phyloP scores from a whole-genome alignment of 495 filamentous ascomycete species.

The Annulohypoxylon maeteangense region DNA sequence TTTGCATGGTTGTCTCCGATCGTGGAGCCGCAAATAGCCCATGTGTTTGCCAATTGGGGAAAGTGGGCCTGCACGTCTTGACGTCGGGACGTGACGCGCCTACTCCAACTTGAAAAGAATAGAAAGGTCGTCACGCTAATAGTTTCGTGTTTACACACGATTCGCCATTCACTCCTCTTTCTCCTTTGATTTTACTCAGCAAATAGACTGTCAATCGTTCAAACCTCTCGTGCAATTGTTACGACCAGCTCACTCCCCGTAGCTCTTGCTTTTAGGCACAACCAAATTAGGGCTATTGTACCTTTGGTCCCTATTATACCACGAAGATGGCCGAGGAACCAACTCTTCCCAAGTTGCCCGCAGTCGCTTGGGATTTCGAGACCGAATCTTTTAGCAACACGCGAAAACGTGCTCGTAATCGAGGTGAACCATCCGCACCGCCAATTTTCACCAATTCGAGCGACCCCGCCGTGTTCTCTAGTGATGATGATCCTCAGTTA shows the following conservation, averaged over 20 bases:
- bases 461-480: slow-evolving; percentile 80
- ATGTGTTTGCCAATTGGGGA: slow-evolving; percentile 13
- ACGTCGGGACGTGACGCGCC: slow-evolving; percentile 27
- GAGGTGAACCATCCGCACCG: slow-evolving; percentile 42
- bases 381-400: slow-evolving; percentile 47
- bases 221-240: background rate
- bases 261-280: background rate
- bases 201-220: background rate
- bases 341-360: slow-evolving; percentile 55
- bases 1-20: background rate
- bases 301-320: background rate
- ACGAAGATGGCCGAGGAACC: slow-evolving; percentile 56
- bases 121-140: slow-evolving; percentile 5
- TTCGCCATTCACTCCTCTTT: background rate
- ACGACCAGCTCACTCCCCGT: background rate
- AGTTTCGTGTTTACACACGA: slow-evolving; percentile 7
- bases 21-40: background rate
- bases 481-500: slow-evolving; percentile 77
- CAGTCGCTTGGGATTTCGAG: slow-evolving; percentile 45
- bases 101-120: background rate
- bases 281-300: background rate
- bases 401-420: slow-evolving; percentile 56
- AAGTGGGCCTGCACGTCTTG: slow-evolving; percentile 23
- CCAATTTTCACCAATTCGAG: slow-evolving; percentile 63
- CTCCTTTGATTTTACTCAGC: background rate